These are phyloP conservation scores for Termitomyces bulborhizus DNA, from an alignment of 768 basidiomycete species.

Conservation along the genomic window DNA sequence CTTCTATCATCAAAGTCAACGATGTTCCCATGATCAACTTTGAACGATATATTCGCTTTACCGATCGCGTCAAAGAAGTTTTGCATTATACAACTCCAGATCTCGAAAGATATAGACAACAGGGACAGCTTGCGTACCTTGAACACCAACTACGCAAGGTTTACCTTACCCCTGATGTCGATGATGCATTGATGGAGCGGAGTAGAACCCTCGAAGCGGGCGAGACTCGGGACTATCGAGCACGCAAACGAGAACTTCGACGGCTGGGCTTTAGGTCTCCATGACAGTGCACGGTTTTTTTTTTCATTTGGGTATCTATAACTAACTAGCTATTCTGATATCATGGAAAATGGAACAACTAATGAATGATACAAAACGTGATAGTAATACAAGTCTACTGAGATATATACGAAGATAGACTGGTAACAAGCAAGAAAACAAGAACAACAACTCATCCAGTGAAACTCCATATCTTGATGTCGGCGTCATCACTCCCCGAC, in stretches of 20 bases:
- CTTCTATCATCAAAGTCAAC: slow-evolving; percentile 21
- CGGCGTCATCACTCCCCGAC: slow-evolving; percentile 92
- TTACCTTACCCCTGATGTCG: slow-evolving; percentile 7
- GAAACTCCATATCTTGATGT: slow-evolving; percentile 81
- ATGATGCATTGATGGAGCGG: slow-evolving; percentile 27
- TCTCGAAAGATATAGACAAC: not conserved
- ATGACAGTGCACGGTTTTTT: not conserved
- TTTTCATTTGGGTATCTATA: not conserved
- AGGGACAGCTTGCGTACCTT: not conserved
- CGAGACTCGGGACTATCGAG: slow-evolving; percentile 19
- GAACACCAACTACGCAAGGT: not conserved
- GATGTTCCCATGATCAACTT: slow-evolving; percentile 37
- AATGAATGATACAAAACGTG: not conserved
- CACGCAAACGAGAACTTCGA: slow-evolving; percentile 15
- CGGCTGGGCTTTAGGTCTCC: slow-evolving; percentile 5
- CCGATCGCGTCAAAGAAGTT: slow-evolving; percentile 28
- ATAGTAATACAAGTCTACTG: not conserved
- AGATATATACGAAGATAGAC: not conserved
- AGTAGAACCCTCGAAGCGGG: slow-evolving; percentile 24
- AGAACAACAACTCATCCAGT: slow-evolving; percentile 25
- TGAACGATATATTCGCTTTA: slow-evolving; percentile 30
- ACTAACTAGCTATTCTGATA: not conserved
- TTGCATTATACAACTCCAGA: slow-evolving; percentile 24
- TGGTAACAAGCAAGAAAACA: slow-evolving; percentile 2
- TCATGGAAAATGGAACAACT: not conserved